Base-by-base conservation (phyloP, 306 rosid species). In the Luffa acutangula region DNA sequence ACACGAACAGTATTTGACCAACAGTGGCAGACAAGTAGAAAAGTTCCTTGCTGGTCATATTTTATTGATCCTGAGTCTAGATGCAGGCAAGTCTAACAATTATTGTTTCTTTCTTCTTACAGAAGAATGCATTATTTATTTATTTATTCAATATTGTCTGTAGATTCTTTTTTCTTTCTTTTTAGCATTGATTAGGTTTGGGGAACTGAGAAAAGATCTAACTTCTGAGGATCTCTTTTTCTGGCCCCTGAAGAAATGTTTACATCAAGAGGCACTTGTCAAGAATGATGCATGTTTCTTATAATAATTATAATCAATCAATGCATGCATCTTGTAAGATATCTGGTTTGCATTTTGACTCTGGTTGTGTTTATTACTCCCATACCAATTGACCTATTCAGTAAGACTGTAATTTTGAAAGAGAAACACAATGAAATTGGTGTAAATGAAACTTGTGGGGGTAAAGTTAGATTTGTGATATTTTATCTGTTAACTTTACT, bases 11-110 rank as follows among this genome's bases (percentile, higher is more conserved):
- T 89, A 75, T 77, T 85, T 8, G 97, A 95, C 85, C 87, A 86
- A 39, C 92, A 92, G 73, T 95, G 98, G 98, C 97, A 92, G 88
- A 78, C 82, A 66, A 75, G 86, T 42, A 87, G 98, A 84, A 85
- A 86, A 87, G 93, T 95, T 87, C 97, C 97, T 83, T 92, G 97
- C 87, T 91, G 98, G 98, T 95, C 98, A 3, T 94, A 89, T 84
- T 91, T 92, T 75, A 21, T 91, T 82, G 85, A 87, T 63, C 80
- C 76, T 13, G 80, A 59, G 81, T 77, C 79, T 78, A 87, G 95
- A 72, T 95, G 98, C 87, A 88, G 87, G 97, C 93, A 87, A 80
- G 95, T 84, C 56, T 48, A 72, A 53, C 71, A 15, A 18, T 41
- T 62, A 17, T 33, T 21, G 74, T 67, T 9, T 41, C 52, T 42